Evolutionary conservation across 2,329 filamentous ascomycete genomes (phyloP).

Genomic region (Xylariaceae sp.): DNA sequence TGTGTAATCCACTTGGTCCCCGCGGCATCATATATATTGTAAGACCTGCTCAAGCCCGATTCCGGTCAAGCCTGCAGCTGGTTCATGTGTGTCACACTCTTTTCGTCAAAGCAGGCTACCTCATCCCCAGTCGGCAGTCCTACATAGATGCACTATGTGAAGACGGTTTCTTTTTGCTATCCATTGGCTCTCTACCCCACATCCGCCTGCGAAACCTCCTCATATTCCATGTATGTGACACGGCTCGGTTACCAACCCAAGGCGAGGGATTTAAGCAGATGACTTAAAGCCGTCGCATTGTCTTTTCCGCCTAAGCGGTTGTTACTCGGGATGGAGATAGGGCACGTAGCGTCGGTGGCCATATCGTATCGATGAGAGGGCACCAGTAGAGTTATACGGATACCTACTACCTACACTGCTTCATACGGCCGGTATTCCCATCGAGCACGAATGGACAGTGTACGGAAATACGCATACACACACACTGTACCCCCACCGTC

Average conservation of each 20-base stretch:
- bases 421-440: no score
- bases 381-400: no score
- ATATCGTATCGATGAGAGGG: no score
- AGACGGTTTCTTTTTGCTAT: constrained; percentile 5
- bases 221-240: neutral
- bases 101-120: constrained; percentile 5
- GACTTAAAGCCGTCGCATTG: neutral
- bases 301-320: neutral
- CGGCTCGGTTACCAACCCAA: no score
- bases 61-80: constrained; percentile 9
- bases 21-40: neutral
- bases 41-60: constrained; percentile 2
- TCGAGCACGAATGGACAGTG: neutral
- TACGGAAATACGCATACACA: neutral
- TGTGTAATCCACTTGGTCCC: neutral
- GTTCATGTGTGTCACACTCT: constrained; percentile 3
- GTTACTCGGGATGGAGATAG: no score
- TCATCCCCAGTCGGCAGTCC: neutral
- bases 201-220: neutral
- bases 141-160: neutral
- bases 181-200: neutral
- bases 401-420: no score
- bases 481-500: neutral
- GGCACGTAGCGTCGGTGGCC: no score
- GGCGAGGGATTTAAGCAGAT: neutral